Evolutionary conservation across 106 monocot genomes (phyloP), one percentile per base, ranked within the genome.

Genomic region (Allium sativum): DNA sequence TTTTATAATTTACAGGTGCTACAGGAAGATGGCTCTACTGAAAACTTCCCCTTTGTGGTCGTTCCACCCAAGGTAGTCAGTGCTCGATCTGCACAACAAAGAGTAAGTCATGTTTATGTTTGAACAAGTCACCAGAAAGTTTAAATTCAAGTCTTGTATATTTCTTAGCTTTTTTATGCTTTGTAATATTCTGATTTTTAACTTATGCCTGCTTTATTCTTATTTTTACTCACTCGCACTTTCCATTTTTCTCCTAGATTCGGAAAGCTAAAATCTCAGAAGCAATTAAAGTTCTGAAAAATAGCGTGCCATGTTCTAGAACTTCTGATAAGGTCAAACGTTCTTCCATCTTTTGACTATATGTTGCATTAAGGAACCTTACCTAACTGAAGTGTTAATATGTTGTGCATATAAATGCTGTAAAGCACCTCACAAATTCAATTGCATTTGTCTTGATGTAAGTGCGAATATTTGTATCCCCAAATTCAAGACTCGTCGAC

Each of bases 281-380:
- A 66, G 78, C 60, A 70, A 73, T 83, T 45, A 79, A 70, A 62
- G 75, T 68, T 41, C 61, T 83, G 42, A 55, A 76, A 70, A 76
- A 61, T 9, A 64, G 65, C 19, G 43, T 79, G 10, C 79, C 78
- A 69, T 58, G 18, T 43, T 66, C 71, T 53, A 68, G 52, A 76
- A 58, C 10, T 31, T 66, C 71, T 58, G 63, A 48, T 18, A 66
- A 75, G 69, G 83, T 83, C 42, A 42, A 15, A 60, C 44, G 40
- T 60, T 21, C 56, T 22, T 40, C 6, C 21, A 1, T 6, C 13
- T 14, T 42, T 18, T 18, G 16, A 7, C 58, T 2, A 13, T 21
- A 8, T 18, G 40, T 21, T 52, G 41, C 53, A 53, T 9, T 52
- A 11, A 18, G 18, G 22, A 40, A 31, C 17, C 65, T 64, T 8